Evolutionary conservation across 257 asterid species (phyloP), one percentile per base, ranked within the genome.

Genomic region (Gentiana dahurica): DNA sequence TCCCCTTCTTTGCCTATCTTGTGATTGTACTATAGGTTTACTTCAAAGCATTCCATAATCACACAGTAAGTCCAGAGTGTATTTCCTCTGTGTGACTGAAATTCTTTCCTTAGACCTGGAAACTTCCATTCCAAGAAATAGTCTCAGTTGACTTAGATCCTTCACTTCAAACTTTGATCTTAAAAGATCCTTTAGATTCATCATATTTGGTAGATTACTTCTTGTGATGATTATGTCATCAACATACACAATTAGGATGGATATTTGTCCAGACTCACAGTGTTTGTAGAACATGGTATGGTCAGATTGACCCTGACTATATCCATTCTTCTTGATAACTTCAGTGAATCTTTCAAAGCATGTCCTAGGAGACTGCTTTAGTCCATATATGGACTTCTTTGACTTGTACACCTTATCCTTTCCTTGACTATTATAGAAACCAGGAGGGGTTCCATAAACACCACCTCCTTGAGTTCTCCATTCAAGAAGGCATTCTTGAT

Each of bases 191-290:
- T 39, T 39, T 39, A 3, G 8, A 39, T 39, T 3, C 4, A 3
- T 39, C 44, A 41, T 61, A 52, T 24, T 51, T 6, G 41, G 33
- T 3, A 12, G 36, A 10, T 3, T 44, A 51, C 43, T 35, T 8
- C 53, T 44, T 2, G 32, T 61, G 12, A 61, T 34, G 51, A 43
- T 6, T n/a, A 52, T 50, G n/a, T 34, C 35, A 58, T 46, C 54
- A 7, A 12, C 41, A 46, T 58, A 46, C 38, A 58, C 33, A 24
- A 44, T 58, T 7, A 44, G 6, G 5, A 32, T 0, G 3, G 0
- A 15, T 8, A 57, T 9, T 44, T 57, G 24, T 38, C 11, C 12
- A 4, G 37, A 13, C 45, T 24, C 24, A 24, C n/a, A 0, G 5
- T 33, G 11, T 58, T 58, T 58, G 1, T 13, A 6, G 35, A 58